phyloP scores from a whole-genome alignment of 495 filamentous ascomycete species.

The Aspergillus carlsbadensis region DNA sequence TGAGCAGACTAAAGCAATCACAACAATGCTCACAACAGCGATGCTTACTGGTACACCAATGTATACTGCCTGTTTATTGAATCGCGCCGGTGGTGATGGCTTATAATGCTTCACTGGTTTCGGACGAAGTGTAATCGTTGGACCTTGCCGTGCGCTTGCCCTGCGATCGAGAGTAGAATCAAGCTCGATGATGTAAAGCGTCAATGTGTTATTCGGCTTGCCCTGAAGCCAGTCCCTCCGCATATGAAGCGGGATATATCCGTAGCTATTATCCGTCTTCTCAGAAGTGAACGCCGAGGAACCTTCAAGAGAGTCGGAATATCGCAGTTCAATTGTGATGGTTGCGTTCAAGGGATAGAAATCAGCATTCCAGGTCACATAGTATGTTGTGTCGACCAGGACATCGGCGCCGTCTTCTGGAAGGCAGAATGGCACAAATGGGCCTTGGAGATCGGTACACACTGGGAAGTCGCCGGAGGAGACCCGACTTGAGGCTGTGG shows the following conservation, averaged over 20 bases:
- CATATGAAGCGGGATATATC: constrained; percentile 35
- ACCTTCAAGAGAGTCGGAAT: constrained; percentile 23
- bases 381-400: constrained; percentile 40
- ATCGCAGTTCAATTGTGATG: constrained; percentile 40
- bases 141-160: constrained; percentile 27
- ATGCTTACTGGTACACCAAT: constrained; percentile 27
- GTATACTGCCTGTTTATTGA: constrained; percentile 25
- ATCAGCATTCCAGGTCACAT: constrained; percentile 45
- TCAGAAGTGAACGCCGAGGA: constrained; percentile 38
- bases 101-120: constrained; percentile 26
- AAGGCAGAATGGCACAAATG: constrained; percentile 37
- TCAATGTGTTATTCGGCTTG: constrained; percentile 26
- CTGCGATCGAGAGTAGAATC: constrained; percentile 23
- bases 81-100: constrained; percentile 23
- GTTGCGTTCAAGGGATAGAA: constrained; percentile 39
- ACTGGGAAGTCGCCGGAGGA: constrained; percentile 52
- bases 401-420: constrained; percentile 35
- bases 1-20: constrained; percentile 23
- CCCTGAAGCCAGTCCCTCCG: constrained; percentile 37
- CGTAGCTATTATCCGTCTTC: constrained; percentile 37
- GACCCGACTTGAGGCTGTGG: constrained; percentile 38
- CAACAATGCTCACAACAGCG: constrained; percentile 20
- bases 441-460: constrained; percentile 26
- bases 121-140: constrained; percentile 23
- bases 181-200: constrained; percentile 31